phyloP scores from a whole-genome alignment of 1,284 basidiomycete genomes.

The Baeospora myosura region DNA sequence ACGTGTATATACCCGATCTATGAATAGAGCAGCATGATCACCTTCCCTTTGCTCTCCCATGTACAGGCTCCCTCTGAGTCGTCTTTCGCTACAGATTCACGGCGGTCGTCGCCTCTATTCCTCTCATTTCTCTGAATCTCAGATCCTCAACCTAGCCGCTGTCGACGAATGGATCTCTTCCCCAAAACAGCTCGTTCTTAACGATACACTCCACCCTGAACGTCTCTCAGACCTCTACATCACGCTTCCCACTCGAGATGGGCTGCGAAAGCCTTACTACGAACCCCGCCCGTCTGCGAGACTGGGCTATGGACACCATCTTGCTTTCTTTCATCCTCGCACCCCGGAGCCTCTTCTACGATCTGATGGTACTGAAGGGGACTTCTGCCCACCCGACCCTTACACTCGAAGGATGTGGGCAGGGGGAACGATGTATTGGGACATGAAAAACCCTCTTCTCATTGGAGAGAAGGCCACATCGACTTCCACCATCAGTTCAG shows the following conservation, averaged over 20 bases:
- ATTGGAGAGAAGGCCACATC: constrained; percentile 52
- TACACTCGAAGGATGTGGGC: constrained; percentile 83
- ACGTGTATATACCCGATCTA: too few relatives aligned
- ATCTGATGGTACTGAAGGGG: constrained; percentile 64
- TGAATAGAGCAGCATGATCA: too few relatives aligned
- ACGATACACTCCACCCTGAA: constrained; percentile 41
- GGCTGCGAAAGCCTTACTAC: constrained; percentile 32
- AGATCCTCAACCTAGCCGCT: constrained; percentile 12
- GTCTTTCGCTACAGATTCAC: too few relatives aligned
- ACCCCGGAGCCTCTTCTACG: constrained; percentile 52
- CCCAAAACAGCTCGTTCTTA: constrained; percentile 32
- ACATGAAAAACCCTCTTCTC: constrained; percentile 36
- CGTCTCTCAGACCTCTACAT: constrained; percentile 55
- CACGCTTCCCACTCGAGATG: constrained; percentile 67
- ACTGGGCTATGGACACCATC: constrained; percentile 60
- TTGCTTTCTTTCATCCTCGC: constrained; percentile 70
- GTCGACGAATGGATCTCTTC: constrained; percentile 48
- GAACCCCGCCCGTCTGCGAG: constrained; percentile 34
- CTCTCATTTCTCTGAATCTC: too few relatives aligned
- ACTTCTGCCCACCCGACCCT: constrained; percentile 66
- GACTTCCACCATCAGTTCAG: constrained; percentile 40
- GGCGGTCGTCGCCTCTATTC: too few relatives aligned
- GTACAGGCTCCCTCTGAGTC: too few relatives aligned
- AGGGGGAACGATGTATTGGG: constrained; percentile 66
- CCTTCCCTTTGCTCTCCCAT: too few relatives aligned